A percentile compares a stretch with the other conserved stretches of the same genome.
phyloP scores from a whole-genome alignment of 2,329 filamentous ascomycete genomes.

The Grosmannia huntii region DNA sequence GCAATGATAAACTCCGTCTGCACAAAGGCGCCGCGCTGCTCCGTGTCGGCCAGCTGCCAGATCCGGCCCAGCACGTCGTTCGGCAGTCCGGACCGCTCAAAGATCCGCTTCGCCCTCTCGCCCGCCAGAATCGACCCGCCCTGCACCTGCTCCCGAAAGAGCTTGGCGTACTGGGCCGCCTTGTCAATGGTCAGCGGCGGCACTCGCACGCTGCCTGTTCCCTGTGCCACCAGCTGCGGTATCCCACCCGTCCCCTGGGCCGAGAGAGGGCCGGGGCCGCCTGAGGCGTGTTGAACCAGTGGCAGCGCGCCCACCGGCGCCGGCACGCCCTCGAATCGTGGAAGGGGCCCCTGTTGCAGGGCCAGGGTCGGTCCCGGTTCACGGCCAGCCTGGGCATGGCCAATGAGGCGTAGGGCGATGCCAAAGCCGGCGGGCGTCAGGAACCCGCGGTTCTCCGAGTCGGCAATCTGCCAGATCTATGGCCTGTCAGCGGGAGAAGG shows the following conservation, averaged over 20 bases:
- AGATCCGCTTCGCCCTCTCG: constrained; percentile 83
- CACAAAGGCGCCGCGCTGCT: constrained; percentile 77
- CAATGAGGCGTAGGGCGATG: constrained; percentile 84
- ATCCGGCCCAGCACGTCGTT: constrained; percentile 89
- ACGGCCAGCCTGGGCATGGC: constrained; percentile 81
- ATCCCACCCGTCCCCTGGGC: constrained; percentile 45
- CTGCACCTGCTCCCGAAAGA: constrained; percentile 82
- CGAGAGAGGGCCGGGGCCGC: constrained; percentile 26
- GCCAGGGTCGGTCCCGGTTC: constrained; percentile 72
- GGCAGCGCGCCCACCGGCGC: constrained; percentile 20
- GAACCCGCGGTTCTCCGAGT: constrained; percentile 90
- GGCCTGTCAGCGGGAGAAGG: neutral
- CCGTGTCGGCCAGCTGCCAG: constrained; percentile 89
- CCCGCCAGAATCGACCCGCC: constrained; percentile 63
- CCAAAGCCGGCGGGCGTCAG: constrained; percentile 88
- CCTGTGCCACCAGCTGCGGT: constrained; percentile 8
- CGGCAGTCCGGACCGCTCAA: constrained; percentile 80
- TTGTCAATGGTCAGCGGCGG: constrained; percentile 82
- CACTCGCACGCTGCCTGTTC: constrained; percentile 50
- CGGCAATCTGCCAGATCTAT: constrained; percentile 98
- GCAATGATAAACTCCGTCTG: constrained; percentile 92
- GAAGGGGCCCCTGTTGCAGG: constrained; percentile 74
- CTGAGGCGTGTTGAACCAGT: constrained; percentile 16
- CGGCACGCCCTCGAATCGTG: constrained; percentile 71
- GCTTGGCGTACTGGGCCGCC: constrained; percentile 71